phyloP scores from a whole-genome alignment of 2,329 filamentous ascomycete species.

The Colletotrichum nymphaeae region DNA sequence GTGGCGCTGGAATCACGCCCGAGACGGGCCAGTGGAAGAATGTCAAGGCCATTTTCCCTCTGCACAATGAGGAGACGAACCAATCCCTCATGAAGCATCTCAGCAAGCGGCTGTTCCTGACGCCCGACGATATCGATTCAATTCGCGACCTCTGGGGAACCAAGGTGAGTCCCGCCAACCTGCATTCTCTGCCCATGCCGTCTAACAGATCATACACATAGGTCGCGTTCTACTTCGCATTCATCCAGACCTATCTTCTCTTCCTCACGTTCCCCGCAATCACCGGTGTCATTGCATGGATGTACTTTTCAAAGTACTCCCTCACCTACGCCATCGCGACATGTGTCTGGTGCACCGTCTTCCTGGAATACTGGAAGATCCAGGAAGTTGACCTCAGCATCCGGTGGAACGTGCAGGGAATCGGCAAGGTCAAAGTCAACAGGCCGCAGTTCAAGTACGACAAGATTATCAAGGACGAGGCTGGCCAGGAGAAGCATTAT shows the following conservation, averaged over 20 bases:
- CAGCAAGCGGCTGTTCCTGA: slow-evolving; percentile 63
- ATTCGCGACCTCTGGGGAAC: slow-evolving; percentile 73
- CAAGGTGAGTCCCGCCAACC: slow-evolving; percentile 51
- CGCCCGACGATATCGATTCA: slow-evolving; percentile 63
- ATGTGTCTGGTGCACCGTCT: slow-evolving; percentile 77
- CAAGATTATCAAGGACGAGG: slow-evolving; percentile 69
- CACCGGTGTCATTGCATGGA: slow-evolving; percentile 76
- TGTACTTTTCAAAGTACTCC: slow-evolving; percentile 77
- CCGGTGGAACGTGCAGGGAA: slow-evolving; percentile 78
- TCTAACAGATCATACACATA: slow-evolving; percentile 48
- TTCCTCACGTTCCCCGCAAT: slow-evolving; percentile 77
- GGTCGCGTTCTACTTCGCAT: slow-evolving; percentile 86
- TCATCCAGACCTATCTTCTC: slow-evolving; percentile 79
- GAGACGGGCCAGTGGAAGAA: slow-evolving; percentile 68
- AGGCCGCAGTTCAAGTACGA: slow-evolving; percentile 74
- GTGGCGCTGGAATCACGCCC: slow-evolving; percentile 72
- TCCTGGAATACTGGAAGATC: slow-evolving; percentile 85
- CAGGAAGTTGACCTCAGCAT: slow-evolving; percentile 78
- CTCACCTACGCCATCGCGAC: slow-evolving; percentile 75
- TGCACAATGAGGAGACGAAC: slow-evolving; percentile 70
- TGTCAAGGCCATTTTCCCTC: slow-evolving; percentile 70
- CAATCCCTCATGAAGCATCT: slow-evolving; percentile 67
- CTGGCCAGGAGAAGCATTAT: slow-evolving; percentile 69
- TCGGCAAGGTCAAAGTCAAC: slow-evolving; percentile 74
- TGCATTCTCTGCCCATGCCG: fast-evolving